A percentile compares a stretch with the other conserved stretches of the same genome.
phyloP scores from a whole-genome alignment of 208 protist genomes.

The Trypanosoma scelopori region DNA sequence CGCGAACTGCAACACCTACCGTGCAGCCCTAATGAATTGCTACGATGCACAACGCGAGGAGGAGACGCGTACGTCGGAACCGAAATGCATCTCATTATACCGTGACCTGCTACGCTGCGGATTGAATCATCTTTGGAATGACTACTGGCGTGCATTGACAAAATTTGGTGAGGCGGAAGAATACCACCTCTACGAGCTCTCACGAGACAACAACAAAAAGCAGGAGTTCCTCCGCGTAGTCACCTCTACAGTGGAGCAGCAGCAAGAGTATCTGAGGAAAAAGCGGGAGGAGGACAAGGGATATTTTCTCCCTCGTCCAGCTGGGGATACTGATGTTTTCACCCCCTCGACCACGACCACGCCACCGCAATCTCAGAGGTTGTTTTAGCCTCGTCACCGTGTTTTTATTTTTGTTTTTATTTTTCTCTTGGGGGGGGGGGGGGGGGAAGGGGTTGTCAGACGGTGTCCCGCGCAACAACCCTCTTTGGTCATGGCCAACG shows the following conservation, averaged over 20 bases:
- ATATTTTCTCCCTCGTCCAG: conserved; percentile 21
- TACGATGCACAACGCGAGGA: conserved; percentile 46
- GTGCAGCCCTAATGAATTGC: conserved; percentile 51
- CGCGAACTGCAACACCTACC: conserved; percentile 41
- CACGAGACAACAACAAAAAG: conserved; percentile 72
- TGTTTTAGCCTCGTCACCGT: neutral
- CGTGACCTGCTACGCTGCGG: conserved; percentile 71
- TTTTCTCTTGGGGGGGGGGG: neutral
- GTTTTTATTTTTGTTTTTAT: conserved; percentile 1
- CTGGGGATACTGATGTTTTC: conserved; percentile 8
- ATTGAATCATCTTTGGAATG: conserved; percentile 82
- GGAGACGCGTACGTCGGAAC: conserved; percentile 51
- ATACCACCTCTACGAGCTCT: conserved; percentile 76
- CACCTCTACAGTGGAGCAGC: conserved; percentile 49
- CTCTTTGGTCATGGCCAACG: too few relatives aligned
- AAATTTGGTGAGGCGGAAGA: conserved; percentile 76
- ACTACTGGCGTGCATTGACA: conserved; percentile 77
- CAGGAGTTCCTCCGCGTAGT: conserved; percentile 67
- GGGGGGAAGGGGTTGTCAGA: too few relatives aligned
- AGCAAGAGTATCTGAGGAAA: conserved; percentile 26
- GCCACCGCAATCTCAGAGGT: neutral
- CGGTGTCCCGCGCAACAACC: too few relatives aligned
- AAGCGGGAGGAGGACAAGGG: conserved; percentile 25
- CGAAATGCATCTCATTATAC: conserved; percentile 63
- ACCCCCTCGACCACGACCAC: neutral